Evolutionary conservation across 2,329 filamentous ascomycete genomes (phyloP).

Genomic region (Nigrograna mackinnonii): DNA sequence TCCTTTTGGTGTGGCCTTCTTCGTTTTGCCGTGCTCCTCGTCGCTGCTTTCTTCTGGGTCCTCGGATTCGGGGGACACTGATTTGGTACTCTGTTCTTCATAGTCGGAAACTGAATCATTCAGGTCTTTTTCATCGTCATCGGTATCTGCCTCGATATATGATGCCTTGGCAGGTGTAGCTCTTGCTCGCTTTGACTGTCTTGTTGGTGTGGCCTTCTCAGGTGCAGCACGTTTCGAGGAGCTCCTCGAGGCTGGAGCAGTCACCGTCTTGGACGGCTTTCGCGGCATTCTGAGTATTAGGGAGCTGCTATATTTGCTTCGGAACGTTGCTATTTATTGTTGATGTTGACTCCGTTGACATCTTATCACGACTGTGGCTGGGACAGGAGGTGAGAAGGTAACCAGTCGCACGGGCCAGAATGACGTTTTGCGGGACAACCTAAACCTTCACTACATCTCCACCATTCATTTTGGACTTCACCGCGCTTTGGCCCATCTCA

Average conservation of each 20-base stretch:
- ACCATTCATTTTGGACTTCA: too few species aligned
- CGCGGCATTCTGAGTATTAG: slow-evolving; percentile 37
- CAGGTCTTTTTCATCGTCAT: slow-evolving; percentile 22
- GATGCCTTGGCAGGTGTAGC: slow-evolving; percentile 32
- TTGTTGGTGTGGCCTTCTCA: slow-evolving; percentile 26
- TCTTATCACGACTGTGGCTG: too few species aligned
- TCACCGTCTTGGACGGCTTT: slow-evolving; percentile 21
- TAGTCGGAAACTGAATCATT: slow-evolving; percentile 42
- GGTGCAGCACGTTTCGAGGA: slow-evolving; percentile 39
- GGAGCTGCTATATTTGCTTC: too few species aligned
- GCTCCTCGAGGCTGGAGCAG: slow-evolving; percentile 23
- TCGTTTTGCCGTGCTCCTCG: slow-evolving; percentile 28
- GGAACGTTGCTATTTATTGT: too few species aligned
- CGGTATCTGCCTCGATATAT: slow-evolving; percentile 37
- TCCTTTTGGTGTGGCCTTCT: slow-evolving; percentile 23
- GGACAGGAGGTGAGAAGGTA: too few species aligned
- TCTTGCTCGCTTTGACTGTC: slow-evolving; percentile 40
- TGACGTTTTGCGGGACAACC: too few species aligned
- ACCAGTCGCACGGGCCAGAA: too few species aligned
- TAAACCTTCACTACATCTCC: too few species aligned
- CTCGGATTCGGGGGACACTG: slow-evolving; percentile 33
- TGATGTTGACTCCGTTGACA: too few species aligned
- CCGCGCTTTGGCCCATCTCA: too few species aligned
- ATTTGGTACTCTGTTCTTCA: slow-evolving; percentile 42
- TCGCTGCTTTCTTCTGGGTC: slow-evolving; percentile 33